Base-by-base conservation (phyloP, 75 land plant genomes). In the Picea glauca region DNA sequence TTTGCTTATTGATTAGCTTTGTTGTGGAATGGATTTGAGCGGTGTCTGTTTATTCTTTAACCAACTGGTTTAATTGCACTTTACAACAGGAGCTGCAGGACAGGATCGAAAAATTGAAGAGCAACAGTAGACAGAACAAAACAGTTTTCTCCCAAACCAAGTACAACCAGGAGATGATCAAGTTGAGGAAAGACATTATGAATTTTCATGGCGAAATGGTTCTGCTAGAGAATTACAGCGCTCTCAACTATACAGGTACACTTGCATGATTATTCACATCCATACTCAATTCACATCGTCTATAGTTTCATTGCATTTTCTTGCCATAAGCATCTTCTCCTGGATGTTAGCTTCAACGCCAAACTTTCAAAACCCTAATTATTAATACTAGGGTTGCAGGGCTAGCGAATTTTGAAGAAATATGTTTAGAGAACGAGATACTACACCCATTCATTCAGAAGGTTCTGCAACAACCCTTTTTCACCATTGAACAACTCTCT, bases 371-470 rank as follows among this genome's bases (percentile, higher is more conserved):
- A 50, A 50, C 56, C 56, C 56, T 50, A 50, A 50, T 9, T 50
- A 8, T 26, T 50, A 50, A 50, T 9, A 14, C 66, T 15, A 14
- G 66, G 33, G 32, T 14, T 26, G 17, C 84, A 96, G 96, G 99
- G 9, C 78, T 94, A 67, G 98, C 89, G 1, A 96, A 96, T 96
- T 14, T 76, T 94, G 85, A 96, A 96, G 90, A 96, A 94, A 75
- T 96, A 94, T 63, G 98, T 94, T 86, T 94, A 96, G 84, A 33
- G 89, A 78, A 94, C 94, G 3, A 97, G 99, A 1, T 92, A 8
- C 82, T 94, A 12, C 26, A 26, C 26, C 95, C 95, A 8, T 90
- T 94, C 85, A 92, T 96, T 40, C 83, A 90, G 58, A 90, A 85
- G 74, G 91, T 94, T 1, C 72, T 96, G 76, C 81, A 90, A 46